phyloP scores from a whole-genome alignment of 139 green algal species.

The Chlorella ohadii region DNA sequence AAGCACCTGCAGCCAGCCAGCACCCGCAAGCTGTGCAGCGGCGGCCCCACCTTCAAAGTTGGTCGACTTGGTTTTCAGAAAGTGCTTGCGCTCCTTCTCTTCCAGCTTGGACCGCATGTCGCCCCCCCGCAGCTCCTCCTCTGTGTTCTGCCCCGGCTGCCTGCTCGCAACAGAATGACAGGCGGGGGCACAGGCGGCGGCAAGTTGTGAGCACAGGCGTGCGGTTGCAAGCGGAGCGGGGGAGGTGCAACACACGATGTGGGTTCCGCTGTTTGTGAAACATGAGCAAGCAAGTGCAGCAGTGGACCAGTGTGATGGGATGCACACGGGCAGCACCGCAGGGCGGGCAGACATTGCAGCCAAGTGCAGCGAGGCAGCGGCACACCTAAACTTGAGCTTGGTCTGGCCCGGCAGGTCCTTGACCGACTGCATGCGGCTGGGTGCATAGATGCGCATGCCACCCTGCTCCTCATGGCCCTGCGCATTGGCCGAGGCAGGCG shows the following conservation, averaged over 20 bases:
- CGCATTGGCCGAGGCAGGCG: too few species aligned
- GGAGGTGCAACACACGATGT: too few species aligned
- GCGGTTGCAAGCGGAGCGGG: neutral
- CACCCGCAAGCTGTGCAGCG: too few species aligned
- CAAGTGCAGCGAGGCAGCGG: too few species aligned
- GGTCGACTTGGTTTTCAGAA: conserved; percentile 59
- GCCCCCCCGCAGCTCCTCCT: conserved; percentile 53
- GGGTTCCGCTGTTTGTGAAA: too few species aligned
- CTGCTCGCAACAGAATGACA: conserved; percentile 20
- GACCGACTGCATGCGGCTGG: conserved; percentile 64
- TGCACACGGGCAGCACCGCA: too few species aligned
- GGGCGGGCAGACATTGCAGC: too few species aligned
- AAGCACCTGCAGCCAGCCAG: too few species aligned
- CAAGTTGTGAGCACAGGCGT: neutral
- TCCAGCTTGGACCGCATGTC: conserved; percentile 78
- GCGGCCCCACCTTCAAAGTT: conserved; percentile 81
- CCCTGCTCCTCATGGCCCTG: conserved; percentile 88
- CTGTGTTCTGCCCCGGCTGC: conserved; percentile 67
- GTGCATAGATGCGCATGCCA: conserved; percentile 78
- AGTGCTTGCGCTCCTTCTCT: conserved; percentile 84
- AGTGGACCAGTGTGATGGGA: too few species aligned
- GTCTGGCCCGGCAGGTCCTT: conserved; percentile 79
- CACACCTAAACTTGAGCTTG: conserved; percentile 86
- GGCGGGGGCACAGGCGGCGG: neutral
- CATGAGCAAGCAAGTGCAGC: neutral